A percentile compares a stretch with the other conserved stretches of the same genome.
These are phyloP conservation scores for Neostapfia colusana DNA, from an alignment of 176 grass and related monocot genomes.

Conservation along the genomic window DNA sequence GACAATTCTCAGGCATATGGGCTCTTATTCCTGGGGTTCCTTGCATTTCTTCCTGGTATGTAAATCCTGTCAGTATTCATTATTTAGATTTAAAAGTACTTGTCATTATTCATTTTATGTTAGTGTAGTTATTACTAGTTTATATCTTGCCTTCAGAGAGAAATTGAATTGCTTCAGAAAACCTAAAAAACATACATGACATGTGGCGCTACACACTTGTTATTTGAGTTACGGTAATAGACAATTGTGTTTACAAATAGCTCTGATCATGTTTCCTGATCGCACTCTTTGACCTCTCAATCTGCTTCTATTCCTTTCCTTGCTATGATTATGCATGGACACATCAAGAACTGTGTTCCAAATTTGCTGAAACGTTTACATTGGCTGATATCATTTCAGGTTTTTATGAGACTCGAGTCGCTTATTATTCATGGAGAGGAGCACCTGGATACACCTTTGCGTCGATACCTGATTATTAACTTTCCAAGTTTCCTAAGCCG, in stretches of 20 bases:
- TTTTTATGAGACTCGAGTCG: slow-evolving; percentile 90
- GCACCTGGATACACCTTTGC: slow-evolving; percentile 81
- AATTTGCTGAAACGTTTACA: not conserved
- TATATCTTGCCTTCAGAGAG: not conserved
- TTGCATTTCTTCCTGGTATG: slow-evolving; percentile 94
- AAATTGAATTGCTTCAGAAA: not conserved
- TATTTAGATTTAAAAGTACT: not conserved
- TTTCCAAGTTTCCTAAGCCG: not conserved
- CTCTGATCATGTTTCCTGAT: not conserved
- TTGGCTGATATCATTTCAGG: slow-evolving; percentile 43
- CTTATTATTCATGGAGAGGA: slow-evolving; percentile 95
- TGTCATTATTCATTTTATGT: no score
- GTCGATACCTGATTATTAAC: slow-evolving; percentile 83
- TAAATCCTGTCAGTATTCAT: not conserved
- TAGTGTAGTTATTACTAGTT: not conserved
- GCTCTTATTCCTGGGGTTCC: slow-evolving; percentile 75
- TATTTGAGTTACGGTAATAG: not conserved
- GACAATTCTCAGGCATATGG: slow-evolving; percentile 83
- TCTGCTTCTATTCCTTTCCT: not conserved
- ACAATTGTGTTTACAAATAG: not conserved
- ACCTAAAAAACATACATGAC: not conserved
- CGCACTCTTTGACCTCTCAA: not conserved
- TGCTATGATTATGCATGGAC: not conserved
- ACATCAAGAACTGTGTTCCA: not conserved
- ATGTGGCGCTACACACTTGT: not conserved